phyloP scores from a whole-genome alignment of 805 yeast species.

The Barnettozyma sp. region DNA sequence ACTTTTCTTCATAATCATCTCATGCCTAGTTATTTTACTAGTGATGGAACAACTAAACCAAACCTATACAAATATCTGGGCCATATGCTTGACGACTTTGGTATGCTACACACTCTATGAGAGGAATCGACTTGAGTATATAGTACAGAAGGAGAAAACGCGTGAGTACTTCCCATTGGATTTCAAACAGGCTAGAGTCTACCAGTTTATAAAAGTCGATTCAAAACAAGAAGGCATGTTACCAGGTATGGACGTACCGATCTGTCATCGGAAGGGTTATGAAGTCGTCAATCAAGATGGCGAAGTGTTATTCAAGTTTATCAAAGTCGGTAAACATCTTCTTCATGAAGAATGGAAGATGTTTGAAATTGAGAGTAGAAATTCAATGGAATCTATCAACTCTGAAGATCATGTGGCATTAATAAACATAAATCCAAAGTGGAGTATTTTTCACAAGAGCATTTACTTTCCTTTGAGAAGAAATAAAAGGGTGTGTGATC shows the following conservation, averaged over 20 bases:
- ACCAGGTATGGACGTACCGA: background rate
- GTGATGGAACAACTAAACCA: constrained; percentile 7
- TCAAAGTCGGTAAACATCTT: background rate
- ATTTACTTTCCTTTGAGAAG: constrained; percentile 7
- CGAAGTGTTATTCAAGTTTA: constrained; percentile 1
- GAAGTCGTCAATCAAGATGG: constrained; percentile 5
- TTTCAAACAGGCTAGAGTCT: constrained; percentile 1
- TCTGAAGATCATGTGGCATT: constrained; percentile 4
- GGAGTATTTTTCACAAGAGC: constrained; percentile 10
- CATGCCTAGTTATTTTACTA: no score
- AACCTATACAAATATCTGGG: constrained; percentile 7
- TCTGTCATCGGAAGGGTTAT: constrained; percentile 1
- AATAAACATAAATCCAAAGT: constrained; percentile 7
- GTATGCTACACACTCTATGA: constrained; percentile 2
- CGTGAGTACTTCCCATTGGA: constrained; percentile 9
- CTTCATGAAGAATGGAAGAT: constrained; percentile 6
- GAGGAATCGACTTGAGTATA: background rate
- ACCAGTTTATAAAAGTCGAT: constrained; percentile 5
- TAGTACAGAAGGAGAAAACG: constrained; percentile 2
- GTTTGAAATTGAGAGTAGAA: constrained; percentile 1
- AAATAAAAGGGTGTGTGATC: constrained; percentile 1
- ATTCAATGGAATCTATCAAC: background rate
- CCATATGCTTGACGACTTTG: constrained; percentile 1
- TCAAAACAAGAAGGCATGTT: background rate
- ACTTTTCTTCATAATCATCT: background rate